Conservation (phyloP, 805 yeast species). For the Lipomyces starkeyi region DNA sequence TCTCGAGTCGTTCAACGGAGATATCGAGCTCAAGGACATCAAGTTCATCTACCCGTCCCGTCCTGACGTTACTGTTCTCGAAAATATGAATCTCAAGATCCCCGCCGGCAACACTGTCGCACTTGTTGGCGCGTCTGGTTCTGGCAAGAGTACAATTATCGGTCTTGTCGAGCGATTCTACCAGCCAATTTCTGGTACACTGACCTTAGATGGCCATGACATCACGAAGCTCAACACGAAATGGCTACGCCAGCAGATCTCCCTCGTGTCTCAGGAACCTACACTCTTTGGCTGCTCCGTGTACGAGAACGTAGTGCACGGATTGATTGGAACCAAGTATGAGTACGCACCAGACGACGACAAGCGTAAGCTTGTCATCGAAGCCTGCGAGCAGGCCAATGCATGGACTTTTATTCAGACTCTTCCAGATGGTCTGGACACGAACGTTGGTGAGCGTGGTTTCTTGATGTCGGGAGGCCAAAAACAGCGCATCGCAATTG, state of each 20-base stretch:
- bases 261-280: no score
- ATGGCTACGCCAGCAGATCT: no score
- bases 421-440: constrained; percentile 60
- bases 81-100: constrained; percentile 43
- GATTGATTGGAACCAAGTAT: constrained; percentile 41
- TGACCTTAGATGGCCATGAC: constrained; percentile 54
- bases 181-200: constrained; percentile 57
- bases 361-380: constrained; percentile 47
- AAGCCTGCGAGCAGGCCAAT: constrained; percentile 59
- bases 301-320: constrained; percentile 74
- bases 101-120: constrained; percentile 83
- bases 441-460: constrained; percentile 59
- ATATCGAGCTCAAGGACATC: constrained; percentile 41
- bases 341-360: constrained; percentile 48
- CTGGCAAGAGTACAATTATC: no score
- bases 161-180: constrained; percentile 64
- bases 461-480: constrained; percentile 73
- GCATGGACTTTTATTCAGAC: constrained; percentile 56
- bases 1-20: constrained; percentile 48
- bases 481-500: constrained; percentile 70
- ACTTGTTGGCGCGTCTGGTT: no score
- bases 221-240: constrained; percentile 57
- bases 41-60: constrained; percentile 45
- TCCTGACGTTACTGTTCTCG: constrained; percentile 42
- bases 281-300: constrained; percentile 76